Evolutionary conservation across 1,284 basidiomycete species (phyloP).

Genomic region (Wolfiporia cocos): DNA sequence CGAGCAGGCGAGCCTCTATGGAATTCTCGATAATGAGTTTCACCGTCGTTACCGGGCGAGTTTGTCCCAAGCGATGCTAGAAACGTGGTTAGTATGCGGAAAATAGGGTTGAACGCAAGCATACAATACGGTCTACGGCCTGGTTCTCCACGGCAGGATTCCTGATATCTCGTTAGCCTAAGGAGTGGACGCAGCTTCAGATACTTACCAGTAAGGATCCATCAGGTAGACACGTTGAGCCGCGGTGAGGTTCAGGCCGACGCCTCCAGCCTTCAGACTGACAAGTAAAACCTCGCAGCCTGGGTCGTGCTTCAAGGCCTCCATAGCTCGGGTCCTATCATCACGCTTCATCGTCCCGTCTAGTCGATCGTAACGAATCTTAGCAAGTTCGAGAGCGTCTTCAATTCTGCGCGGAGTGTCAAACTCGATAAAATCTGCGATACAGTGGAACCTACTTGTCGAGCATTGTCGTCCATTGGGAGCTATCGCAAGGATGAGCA

Average conservation of each 20-base stretch:
- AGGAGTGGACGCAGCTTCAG: neutral
- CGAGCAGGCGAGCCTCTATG: constrained; percentile 84
- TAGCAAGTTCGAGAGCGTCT: constrained; percentile 77
- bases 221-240: constrained; percentile 90
- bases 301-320: constrained; percentile 81
- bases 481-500: constrained; percentile 42
- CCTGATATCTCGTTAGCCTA: constrained; percentile 37
- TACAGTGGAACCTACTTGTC: constrained; percentile 60
- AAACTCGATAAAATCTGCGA: neutral
- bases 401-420: constrained; percentile 52
- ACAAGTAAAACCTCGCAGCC: constrained; percentile 89
- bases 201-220: constrained; percentile 88
- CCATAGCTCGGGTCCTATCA: constrained; percentile 86
- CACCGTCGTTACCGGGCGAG: constrained; percentile 82
- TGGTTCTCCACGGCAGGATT: constrained; percentile 97
- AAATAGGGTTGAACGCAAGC: constrained; percentile 12
- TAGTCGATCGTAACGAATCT: constrained; percentile 83
- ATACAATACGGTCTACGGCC: constrained; percentile 87
- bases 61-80: constrained; percentile 91
- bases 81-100: constrained; percentile 13
- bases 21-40: constrained; percentile 92
- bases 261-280: constrained; percentile 94
- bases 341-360: constrained; percentile 98
- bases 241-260: constrained; percentile 92
- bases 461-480: constrained; percentile 95